A percentile compares a stretch with the other conserved stretches of the same genome.
Evolutionary conservation across 83 land plant genomes (phyloP).

Genomic region (Isoetes engelmannii): DNA sequence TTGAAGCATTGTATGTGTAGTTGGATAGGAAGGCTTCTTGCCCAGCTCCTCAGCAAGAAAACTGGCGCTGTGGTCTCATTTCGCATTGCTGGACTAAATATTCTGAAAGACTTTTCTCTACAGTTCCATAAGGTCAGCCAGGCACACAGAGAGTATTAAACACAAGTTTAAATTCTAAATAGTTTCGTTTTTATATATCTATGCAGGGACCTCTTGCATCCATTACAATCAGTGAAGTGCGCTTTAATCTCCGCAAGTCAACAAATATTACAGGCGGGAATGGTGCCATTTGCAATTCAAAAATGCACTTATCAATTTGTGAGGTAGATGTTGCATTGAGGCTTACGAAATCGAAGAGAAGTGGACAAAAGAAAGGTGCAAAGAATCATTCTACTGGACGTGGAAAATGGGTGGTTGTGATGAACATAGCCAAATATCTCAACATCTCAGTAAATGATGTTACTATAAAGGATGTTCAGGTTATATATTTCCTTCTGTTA

Average conservation of each 20-base stretch:
- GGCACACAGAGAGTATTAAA: too few species aligned
- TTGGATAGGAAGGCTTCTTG: conserved; percentile 62
- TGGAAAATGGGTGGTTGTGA: conserved; percentile 82
- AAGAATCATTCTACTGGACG: conserved; percentile 49
- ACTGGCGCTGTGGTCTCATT: conserved; percentile 62
- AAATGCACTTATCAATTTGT: conserved; percentile 69
- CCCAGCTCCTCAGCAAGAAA: conserved; percentile 62
- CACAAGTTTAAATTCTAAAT: background rate
- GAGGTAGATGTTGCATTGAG: conserved; percentile 70
- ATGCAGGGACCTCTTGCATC: conserved; percentile 80
- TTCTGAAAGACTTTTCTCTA: conserved; percentile 61
- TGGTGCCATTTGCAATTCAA: conserved; percentile 49
- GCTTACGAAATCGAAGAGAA: conserved; percentile 23
- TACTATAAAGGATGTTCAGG: conserved; percentile 51
- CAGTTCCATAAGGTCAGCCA: conserved; percentile 65
- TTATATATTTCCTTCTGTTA: background rate
- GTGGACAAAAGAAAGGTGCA: conserved; percentile 10
- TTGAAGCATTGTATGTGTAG: conserved; percentile 27
- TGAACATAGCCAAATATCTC: conserved; percentile 74
- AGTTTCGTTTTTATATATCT: background rate
- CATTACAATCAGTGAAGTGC: conserved; percentile 69
- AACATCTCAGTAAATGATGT: conserved; percentile 71
- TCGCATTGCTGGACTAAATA: conserved; percentile 74
- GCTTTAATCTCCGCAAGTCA: conserved; percentile 63
- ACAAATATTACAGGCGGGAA: conserved; percentile 46